Conservation (phyloP, 2,329 filamentous ascomycete genomes). For the Arthrobotrys sphaeroides region DNA sequence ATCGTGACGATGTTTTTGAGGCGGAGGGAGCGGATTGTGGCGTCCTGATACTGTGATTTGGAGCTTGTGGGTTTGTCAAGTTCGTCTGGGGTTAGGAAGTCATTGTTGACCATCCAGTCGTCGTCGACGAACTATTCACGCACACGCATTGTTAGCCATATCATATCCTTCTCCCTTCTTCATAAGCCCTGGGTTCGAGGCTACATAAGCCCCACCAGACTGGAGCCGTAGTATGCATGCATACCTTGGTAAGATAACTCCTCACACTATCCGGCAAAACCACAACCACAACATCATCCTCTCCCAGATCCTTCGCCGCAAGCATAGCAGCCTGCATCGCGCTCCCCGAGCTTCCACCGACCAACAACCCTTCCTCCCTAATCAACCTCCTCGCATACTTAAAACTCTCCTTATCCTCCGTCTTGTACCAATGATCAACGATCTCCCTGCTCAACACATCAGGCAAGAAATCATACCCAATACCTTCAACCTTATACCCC, state of each 20-base stretch:
- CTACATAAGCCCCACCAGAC: too few relatives aligned
- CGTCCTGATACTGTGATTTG: slow-evolving; percentile 71
- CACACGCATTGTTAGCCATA: not conserved
- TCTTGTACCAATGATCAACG: slow-evolving; percentile 98
- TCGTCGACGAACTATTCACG: slow-evolving; percentile 90
- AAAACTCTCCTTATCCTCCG: slow-evolving; percentile 90
- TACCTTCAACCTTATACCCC: slow-evolving; percentile 96
- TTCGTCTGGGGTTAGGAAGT: slow-evolving; percentile 74
- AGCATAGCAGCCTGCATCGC: slow-evolving; percentile 74
- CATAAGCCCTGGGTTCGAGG: too few relatives aligned
- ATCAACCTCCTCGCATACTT: slow-evolving; percentile 88
- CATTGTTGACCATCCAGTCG: slow-evolving; percentile 97
- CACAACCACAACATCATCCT: slow-evolving; percentile 89
- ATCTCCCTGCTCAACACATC: slow-evolving; percentile 83
- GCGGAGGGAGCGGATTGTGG: slow-evolving; percentile 82
- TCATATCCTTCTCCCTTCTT: not conserved
- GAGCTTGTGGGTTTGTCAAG: slow-evolving; percentile 61
- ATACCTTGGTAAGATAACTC: slow-evolving; percentile 89
- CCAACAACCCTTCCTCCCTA: slow-evolving; percentile 89
- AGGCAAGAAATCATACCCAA: slow-evolving; percentile 97
- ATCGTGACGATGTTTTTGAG: slow-evolving; percentile 95
- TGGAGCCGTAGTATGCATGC: slow-evolving; percentile 39
- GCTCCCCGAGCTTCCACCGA: slow-evolving; percentile 92
- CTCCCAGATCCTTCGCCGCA: slow-evolving; percentile 72
- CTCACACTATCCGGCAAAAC: slow-evolving; percentile 94